phyloP scores from a whole-genome alignment of 306 rosid species.

The Ormosia semicastrata region DNA sequence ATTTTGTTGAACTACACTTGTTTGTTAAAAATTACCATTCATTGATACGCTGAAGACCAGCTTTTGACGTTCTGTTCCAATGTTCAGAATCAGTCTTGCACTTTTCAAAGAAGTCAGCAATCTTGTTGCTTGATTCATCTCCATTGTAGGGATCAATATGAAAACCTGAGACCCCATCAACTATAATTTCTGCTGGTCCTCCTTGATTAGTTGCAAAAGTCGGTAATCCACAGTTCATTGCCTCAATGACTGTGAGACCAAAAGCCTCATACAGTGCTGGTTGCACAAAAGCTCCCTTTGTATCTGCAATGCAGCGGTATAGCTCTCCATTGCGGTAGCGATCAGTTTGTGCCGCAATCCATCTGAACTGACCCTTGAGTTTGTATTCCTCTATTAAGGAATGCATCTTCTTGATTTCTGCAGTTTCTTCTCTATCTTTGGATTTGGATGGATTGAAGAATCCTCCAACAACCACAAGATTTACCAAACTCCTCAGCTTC shows the following conservation, averaged over 20 bases:
- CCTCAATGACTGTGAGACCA: constrained; percentile 94
- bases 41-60: constrained; percentile 71
- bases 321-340: constrained; percentile 76
- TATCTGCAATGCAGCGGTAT: constrained; percentile 76
- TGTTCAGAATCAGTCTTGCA: constrained; percentile 61
- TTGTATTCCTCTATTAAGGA: constrained; percentile 57
- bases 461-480: constrained; percentile 89
- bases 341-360: constrained; percentile 96
- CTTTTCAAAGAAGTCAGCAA: constrained; percentile 79
- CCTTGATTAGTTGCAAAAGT: constrained; percentile 94
- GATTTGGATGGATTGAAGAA: constrained; percentile 87
- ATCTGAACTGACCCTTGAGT: constrained; percentile 76
- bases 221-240: constrained; percentile 95
- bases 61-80: constrained; percentile 67
- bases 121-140: constrained; percentile 70
- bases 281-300: constrained; percentile 94
- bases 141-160: constrained; percentile 78
- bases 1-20: neutral
- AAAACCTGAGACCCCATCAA: constrained; percentile 81
- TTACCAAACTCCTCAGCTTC: constrained; percentile 64
- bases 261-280: constrained; percentile 93
- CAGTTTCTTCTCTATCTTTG: constrained; percentile 88
- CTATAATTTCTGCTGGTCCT: constrained; percentile 92
- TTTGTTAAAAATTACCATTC: constrained; percentile 52
- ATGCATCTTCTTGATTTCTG: constrained; percentile 84